Conservation (phyloP, 257 asterid genomes). For the Cinchona pubescens region DNA sequence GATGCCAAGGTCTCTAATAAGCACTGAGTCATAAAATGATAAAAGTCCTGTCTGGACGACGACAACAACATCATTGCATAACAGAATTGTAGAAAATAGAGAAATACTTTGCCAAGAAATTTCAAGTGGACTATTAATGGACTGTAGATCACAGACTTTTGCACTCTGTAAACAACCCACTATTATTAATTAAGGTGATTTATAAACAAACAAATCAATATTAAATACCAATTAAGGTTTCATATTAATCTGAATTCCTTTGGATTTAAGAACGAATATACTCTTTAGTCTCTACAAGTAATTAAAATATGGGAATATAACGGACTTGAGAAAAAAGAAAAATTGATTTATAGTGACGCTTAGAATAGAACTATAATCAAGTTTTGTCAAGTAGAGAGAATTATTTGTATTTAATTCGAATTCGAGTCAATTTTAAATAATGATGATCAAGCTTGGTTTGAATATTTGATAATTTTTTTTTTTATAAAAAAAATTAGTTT, state of each 20-base stretch:
- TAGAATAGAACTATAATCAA: too few relatives aligned
- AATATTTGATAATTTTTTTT: too few relatives aligned
- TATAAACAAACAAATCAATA: neutral
- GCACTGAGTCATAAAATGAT: slow-evolving; percentile 40
- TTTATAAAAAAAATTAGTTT: too few relatives aligned
- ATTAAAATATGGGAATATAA: neutral
- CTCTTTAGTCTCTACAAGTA: neutral
- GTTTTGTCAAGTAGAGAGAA: too few relatives aligned
- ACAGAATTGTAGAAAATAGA: slow-evolving; percentile 1
- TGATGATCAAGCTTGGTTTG: too few relatives aligned
- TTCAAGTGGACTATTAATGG: neutral
- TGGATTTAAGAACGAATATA: too few relatives aligned
- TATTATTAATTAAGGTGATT: too few relatives aligned
- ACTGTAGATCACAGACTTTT: neutral
- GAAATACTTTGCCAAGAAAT: neutral
- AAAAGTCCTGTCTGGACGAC: slow-evolving; percentile 36
- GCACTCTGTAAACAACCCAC: slow-evolving; percentile 1
- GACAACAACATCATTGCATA: slow-evolving; percentile 43
- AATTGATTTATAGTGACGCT: neutral
- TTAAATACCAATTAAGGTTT: too few relatives aligned
- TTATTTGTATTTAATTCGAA: too few relatives aligned
- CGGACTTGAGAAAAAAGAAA: slow-evolving; percentile 2
- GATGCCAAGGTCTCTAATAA: slow-evolving; percentile 28
- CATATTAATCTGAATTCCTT: neutral
- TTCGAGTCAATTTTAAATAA: too few relatives aligned